phyloP scores from a whole-genome alignment of 2,329 filamentous ascomycete species.

The Ilyonectria destructans region DNA sequence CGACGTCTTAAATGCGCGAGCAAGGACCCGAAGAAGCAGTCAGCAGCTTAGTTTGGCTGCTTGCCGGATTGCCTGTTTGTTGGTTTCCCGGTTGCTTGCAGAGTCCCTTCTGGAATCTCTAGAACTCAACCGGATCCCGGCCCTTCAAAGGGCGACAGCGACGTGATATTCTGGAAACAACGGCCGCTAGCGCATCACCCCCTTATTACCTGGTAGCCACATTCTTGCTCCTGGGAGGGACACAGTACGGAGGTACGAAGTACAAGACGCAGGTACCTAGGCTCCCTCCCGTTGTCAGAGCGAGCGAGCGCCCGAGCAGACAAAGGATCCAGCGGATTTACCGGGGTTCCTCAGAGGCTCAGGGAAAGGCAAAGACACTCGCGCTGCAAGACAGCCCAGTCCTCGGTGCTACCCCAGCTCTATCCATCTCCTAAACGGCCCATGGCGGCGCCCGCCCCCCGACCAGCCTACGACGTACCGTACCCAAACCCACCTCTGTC shows the following conservation, averaged over 20 bases:
- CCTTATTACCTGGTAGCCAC: constrained; percentile 28
- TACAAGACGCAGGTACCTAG: constrained; percentile 13
- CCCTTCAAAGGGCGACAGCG: constrained; percentile 8
- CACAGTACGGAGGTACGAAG: constrained; percentile 1
- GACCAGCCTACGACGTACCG: constrained; percentile 28
- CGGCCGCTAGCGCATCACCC: constrained; percentile 44
- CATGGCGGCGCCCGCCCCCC: constrained; percentile 24
- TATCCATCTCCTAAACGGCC: constrained; percentile 27
- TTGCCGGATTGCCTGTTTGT: constrained; percentile 5
- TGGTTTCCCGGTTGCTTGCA: neutral
- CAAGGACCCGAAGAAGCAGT: neutral
- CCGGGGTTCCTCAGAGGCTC: neutral
- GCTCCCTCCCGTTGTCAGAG: constrained; percentile 32
- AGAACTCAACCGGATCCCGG: neutral
- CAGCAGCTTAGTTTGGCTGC: constrained; percentile 10
- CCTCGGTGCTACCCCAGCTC: constrained; percentile 15
- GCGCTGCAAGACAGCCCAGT: constrained; percentile 1
- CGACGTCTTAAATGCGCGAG: constrained; percentile 24
- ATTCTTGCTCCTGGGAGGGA: constrained; percentile 25
- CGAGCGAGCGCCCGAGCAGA: constrained; percentile 7
- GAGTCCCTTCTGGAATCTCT: neutral
- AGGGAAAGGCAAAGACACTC: neutral
- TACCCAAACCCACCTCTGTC: constrained; percentile 35
- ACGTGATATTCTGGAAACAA: constrained; percentile 36
- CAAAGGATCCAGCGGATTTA: constrained; percentile 15